Base-by-base conservation (phyloP, 345 rosid species). In the Pelargonium nanum region DNA sequence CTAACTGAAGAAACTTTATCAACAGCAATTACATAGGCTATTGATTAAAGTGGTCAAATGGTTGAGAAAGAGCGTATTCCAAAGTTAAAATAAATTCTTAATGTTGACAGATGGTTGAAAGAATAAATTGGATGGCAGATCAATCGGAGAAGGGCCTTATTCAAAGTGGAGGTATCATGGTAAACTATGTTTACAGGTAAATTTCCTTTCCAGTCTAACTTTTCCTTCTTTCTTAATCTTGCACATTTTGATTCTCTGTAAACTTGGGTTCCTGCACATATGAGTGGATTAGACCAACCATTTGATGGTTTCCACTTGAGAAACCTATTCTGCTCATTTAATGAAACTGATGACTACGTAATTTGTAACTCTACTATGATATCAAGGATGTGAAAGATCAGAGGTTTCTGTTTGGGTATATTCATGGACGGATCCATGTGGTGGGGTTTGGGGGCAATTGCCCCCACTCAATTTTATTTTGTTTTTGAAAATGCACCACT, bases 91-190 rank as follows among this genome's bases (percentile, higher is more conserved):
- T 6, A 40, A 7, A 40, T 6, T 26, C 22, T 57, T 20, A 24
- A 54, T 73, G 32, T 71, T 23, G 26, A 64, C 73, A 93, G 97
- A 89, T 93, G 94, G 77, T 89, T 24, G 91, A 89, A 68, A 85
- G 96, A 77, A 75, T 93, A 75, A 93, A 89, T 55, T 93, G 97
- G 99, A 87, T 93, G 97, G 97, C 95, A 1, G 90, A 87, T 68
- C 66, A 30, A 53, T 87, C 96, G 2, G 86, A 84, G 64, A 89
- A 83, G 72, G 91, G 90, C 45, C 72, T 84, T 59, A 55, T 53
- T 26, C 96, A 85, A 63, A 87, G 97, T 72, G 90, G 77, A 57
- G 90, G 97, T 67, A 81, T 89, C 57, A 87, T 89, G 97, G 97
- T 87, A 59, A 93, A 89, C 70, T 89, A 87, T 55, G 79, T 85